phyloP scores from a whole-genome alignment of 768 basidiomycete genomes.

The Boletus reticuloceps region DNA sequence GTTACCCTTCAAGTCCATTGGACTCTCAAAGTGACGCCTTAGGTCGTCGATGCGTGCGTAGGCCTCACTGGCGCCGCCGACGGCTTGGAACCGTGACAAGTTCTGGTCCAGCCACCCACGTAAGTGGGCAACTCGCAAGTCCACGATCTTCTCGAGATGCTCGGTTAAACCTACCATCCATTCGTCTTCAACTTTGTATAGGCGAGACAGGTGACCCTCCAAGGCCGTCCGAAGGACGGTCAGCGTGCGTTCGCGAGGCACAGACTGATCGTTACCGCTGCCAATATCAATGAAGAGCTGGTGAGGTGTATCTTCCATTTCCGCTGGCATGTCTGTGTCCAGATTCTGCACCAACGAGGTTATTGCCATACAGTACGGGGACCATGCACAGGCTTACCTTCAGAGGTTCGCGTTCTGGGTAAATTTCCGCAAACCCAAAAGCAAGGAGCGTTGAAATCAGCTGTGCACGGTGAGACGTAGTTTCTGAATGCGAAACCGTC shows the following conservation, averaged over 20 bases:
- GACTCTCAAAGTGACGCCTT: constrained; percentile 40
- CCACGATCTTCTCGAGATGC: constrained; percentile 39
- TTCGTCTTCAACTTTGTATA: constrained; percentile 20
- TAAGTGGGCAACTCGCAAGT: constrained; percentile 47
- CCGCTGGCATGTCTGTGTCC: constrained; percentile 45
- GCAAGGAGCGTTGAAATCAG: constrained; percentile 40
- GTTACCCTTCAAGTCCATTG: constrained; percentile 44
- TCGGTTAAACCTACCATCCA: constrained; percentile 40
- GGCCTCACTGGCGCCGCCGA: too few species aligned
- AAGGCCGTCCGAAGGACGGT: constrained; percentile 16
- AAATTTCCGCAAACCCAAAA: constrained; percentile 45
- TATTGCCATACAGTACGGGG: neutral
- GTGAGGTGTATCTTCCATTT: constrained; percentile 35
- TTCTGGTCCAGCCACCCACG: constrained; percentile 51
- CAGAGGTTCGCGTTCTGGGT: constrained; percentile 46
- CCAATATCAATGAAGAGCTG: constrained; percentile 36
- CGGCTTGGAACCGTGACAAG: constrained; percentile 44
- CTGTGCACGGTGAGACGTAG: constrained; percentile 46
- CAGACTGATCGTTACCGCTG: constrained; percentile 12
- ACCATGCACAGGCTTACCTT: constrained; percentile 37
- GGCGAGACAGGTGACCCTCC: constrained; percentile 18
- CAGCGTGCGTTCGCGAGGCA: constrained; percentile 14
- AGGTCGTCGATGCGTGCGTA: constrained; percentile 46
- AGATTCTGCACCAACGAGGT: constrained; percentile 46
- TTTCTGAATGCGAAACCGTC: constrained; percentile 34